These are phyloP conservation scores for Rheum nobile DNA, from an alignment of 148 eudicot genomes.

Conservation along the genomic window DNA sequence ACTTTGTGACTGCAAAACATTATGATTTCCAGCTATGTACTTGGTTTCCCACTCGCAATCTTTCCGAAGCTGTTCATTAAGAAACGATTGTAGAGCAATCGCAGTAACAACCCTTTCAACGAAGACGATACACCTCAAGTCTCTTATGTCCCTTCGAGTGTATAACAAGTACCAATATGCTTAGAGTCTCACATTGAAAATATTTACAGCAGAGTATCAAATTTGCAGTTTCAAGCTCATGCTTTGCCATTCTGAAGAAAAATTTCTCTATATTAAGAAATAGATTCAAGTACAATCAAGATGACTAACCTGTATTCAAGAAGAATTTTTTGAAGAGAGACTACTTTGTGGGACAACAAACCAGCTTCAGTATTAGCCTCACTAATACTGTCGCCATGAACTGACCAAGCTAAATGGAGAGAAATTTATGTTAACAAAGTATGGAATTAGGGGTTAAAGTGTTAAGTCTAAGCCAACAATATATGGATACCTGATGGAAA, in stretches of 20 bases:
- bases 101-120: slow-evolving; percentile 79
- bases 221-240: too few species aligned
- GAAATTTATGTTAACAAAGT: background rate
- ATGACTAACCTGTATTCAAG: slow-evolving; percentile 47
- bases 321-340: slow-evolving; percentile 59
- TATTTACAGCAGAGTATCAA: background rate
- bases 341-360: slow-evolving; percentile 44
- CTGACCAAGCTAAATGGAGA: slow-evolving; percentile 27
- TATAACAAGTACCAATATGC: background rate
- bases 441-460: background rate
- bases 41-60: slow-evolving; percentile 49
- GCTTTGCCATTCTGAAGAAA: too few species aligned
- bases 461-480: background rate
- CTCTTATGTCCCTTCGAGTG: slow-evolving; percentile 34
- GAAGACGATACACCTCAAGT: slow-evolving; percentile 77
- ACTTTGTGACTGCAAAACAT: slow-evolving; percentile 47
- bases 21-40: slow-evolving; percentile 59
- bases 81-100: slow-evolving; percentile 39
- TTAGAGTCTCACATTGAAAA: background rate
- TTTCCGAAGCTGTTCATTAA: slow-evolving; percentile 39
- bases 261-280: too few species aligned
- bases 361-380: slow-evolving; percentile 27
- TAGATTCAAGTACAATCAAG: too few species aligned
- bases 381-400: slow-evolving; percentile 14
- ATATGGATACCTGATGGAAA: slow-evolving; percentile 43